Evolutionary conservation across 148 eudicot genomes (phyloP).

Genomic region (Vaccinium darrowii): DNA sequence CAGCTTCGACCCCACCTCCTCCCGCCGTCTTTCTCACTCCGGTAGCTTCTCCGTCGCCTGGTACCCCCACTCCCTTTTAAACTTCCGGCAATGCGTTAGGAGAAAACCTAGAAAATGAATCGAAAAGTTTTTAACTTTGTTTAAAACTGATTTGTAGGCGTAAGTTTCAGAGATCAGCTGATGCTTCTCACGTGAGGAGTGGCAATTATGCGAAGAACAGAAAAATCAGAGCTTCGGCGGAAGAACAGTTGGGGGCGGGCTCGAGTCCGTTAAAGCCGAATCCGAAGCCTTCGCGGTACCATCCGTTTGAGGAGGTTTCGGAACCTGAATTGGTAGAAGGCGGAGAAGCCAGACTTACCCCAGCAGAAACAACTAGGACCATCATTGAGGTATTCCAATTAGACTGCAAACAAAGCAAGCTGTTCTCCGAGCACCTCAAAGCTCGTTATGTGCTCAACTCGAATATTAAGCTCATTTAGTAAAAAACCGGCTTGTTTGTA

Average conservation of each 20-base stretch:
- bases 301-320: constrained; percentile 82
- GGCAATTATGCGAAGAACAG: constrained; percentile 28
- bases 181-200: constrained; percentile 34
- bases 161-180: constrained; percentile 43
- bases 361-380: constrained; percentile 82
- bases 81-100: neutral
- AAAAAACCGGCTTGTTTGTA: neutral
- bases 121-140: neutral
- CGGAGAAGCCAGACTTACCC: constrained; percentile 62
- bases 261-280: no score
- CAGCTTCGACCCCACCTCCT: constrained; percentile 21
- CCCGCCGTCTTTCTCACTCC: constrained; percentile 46
- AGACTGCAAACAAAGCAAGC: neutral
- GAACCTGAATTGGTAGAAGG: constrained; percentile 44
- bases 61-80: constrained; percentile 4
- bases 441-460: neutral
- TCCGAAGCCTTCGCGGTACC: constrained; percentile 60
- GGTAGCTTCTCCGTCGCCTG: constrained; percentile 32
- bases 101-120: neutral
- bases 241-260: constrained; percentile 10
- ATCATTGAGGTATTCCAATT: constrained; percentile 68
- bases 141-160: constrained; percentile 38
- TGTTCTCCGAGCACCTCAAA: neutral
- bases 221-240: constrained; percentile 55
- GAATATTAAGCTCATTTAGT: neutral